phyloP scores from a whole-genome alignment of 2,329 filamentous ascomycete species.

The Calonectria pseudoreteaudii region DNA sequence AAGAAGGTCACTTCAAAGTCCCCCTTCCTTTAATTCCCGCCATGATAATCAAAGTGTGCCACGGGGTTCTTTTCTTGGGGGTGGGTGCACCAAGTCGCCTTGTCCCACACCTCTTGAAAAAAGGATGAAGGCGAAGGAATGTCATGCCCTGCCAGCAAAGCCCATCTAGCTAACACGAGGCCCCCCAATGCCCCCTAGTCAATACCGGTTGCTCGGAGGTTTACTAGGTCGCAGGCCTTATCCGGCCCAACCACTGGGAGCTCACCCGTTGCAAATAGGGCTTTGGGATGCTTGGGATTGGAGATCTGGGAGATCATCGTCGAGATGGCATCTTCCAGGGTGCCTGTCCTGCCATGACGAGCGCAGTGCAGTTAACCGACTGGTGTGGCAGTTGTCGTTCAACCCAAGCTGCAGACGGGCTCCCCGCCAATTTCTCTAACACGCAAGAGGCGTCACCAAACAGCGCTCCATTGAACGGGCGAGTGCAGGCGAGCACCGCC shows the following conservation, averaged over 20 bases:
- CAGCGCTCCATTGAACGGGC: neutral
- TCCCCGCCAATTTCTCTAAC: slow-evolving; percentile 16
- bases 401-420: neutral
- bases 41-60: slow-evolving; percentile 10
- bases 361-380: slow-evolving; percentile 7
- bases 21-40: neutral
- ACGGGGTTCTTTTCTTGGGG: slow-evolving; percentile 28
- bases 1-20: slow-evolving; percentile 31
- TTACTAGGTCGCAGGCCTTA: slow-evolving; percentile 18
- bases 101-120: slow-evolving; percentile 33
- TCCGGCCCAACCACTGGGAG: slow-evolving; percentile 12
- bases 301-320: slow-evolving; percentile 36
- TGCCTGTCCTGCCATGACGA: slow-evolving; percentile 3
- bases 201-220: slow-evolving; percentile 15
- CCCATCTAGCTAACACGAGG: slow-evolving; percentile 29
- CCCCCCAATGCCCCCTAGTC: slow-evolving; percentile 22
- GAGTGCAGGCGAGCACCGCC: neutral
- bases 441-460: neutral
- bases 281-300: slow-evolving; percentile 25
- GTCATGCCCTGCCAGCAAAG: slow-evolving; percentile 16
- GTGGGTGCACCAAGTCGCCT: slow-evolving; percentile 14
- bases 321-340: slow-evolving; percentile 15
- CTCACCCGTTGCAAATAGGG: slow-evolving; percentile 28
- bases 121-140: slow-evolving; percentile 23
- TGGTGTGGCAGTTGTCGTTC: slow-evolving; percentile 3